Percentiles rank a stretch among this genome's conserved stretches.
These are phyloP conservation scores for Arthrobotrys sinensis DNA, from an alignment of 2,329 filamentous ascomycete genomes.

Conservation along the genomic window DNA sequence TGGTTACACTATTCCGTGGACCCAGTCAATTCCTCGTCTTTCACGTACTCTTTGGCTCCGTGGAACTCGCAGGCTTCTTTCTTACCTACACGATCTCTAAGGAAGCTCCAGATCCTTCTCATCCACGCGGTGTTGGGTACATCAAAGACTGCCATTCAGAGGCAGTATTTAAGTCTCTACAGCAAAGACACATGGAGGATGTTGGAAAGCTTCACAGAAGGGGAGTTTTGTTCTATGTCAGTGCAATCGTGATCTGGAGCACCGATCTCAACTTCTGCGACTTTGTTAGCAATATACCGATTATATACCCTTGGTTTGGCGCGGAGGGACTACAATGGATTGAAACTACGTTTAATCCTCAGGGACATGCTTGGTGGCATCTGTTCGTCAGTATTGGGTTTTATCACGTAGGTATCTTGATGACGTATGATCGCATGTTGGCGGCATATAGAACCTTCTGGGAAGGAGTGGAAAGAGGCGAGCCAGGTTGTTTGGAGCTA, in stretches of 20 bases:
- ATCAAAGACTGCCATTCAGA: conserved; percentile 35
- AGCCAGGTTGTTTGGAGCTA: conserved; percentile 45
- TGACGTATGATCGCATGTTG: conserved; percentile 44
- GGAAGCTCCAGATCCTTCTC: neutral
- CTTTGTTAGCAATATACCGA: conserved; percentile 40
- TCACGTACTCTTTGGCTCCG: conserved; percentile 49
- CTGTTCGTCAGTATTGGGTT: conserved; percentile 53
- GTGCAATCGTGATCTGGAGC: conserved; percentile 43
- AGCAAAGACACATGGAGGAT: conserved; percentile 20
- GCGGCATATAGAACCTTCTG: conserved; percentile 41
- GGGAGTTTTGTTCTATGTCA: conserved; percentile 28
- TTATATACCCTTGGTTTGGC: conserved; percentile 29
- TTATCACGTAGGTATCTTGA: conserved; percentile 39
- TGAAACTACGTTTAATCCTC: conserved; percentile 47
- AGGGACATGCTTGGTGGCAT: conserved; percentile 59
- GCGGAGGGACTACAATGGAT: conserved; percentile 27
- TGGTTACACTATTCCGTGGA: conserved; percentile 49
- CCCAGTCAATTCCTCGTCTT: conserved; percentile 49
- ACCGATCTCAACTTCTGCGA: conserved; percentile 52
- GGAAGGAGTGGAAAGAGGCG: conserved; percentile 40
- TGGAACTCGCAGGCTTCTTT: conserved; percentile 29
- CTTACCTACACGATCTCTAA: conserved; percentile 6
- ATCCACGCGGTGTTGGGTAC: conserved; percentile 5
- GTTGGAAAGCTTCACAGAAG: conserved; percentile 31
- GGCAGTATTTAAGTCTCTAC: conserved; percentile 37